These are phyloP conservation scores for Cyclostephanos tholiformis DNA, from an alignment of 108 stramenopile species.

Conservation along the genomic window DNA sequence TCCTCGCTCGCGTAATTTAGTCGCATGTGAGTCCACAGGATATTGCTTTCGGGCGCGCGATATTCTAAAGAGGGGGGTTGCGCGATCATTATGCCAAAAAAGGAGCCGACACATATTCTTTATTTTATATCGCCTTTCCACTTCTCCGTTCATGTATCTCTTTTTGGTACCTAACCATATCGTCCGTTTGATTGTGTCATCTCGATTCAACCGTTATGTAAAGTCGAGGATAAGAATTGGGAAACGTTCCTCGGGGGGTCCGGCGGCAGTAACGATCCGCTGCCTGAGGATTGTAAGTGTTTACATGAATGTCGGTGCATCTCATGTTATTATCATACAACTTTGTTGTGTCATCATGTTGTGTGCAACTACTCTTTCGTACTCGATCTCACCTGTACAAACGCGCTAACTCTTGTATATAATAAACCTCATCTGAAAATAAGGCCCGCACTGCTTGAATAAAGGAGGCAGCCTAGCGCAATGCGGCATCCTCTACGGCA, in stretches of 20 bases:
- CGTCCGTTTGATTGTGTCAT: background rate
- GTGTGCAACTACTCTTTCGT: no score
- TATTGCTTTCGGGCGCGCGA: background rate
- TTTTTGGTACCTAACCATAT: background rate
- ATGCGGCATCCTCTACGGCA: slow-evolving; percentile 28
- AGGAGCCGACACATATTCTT: no score
- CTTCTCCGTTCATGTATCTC: no score
- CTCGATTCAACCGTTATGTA: background rate
- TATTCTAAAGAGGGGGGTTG: no score
- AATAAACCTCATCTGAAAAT: slow-evolving; percentile 11
- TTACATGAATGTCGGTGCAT: no score
- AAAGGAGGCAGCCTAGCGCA: slow-evolving; percentile 37
- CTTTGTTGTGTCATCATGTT: no score
- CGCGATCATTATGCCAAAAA: no score
- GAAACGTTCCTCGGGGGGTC: background rate
- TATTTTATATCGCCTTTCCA: no score
- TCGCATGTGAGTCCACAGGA: background rate
- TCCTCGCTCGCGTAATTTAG: slow-evolving; percentile 5
- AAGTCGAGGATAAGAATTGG: slow-evolving; percentile 11
- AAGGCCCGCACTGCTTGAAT: slow-evolving; percentile 41
- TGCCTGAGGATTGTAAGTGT: slow-evolving; percentile 27
- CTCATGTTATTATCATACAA: no score
- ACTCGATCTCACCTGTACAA: no score
- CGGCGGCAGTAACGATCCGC: slow-evolving; percentile 12
- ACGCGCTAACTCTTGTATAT: no score